Evolutionary conservation across 73 alveolate genomes (phyloP).

Genomic region (Blepharisma stoltei): DNA sequence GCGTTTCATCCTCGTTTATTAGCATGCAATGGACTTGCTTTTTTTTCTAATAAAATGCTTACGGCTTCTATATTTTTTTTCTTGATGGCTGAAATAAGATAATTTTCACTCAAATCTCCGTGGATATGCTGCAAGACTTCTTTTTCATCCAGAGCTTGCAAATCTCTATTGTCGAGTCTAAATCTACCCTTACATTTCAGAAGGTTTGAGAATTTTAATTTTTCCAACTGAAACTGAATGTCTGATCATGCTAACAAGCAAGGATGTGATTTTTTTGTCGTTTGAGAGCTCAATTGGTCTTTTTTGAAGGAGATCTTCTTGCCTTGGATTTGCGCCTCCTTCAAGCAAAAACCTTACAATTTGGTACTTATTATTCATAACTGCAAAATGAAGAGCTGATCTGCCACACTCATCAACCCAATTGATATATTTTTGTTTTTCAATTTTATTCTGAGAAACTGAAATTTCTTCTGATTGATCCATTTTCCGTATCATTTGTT

Average conservation of each 20-base stretch:
- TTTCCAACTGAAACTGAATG: not conserved
- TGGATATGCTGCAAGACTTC: not conserved
- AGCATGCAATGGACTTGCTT: not conserved
- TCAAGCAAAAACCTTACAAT: not conserved
- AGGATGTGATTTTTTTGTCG: not conserved
- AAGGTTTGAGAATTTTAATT: not conserved
- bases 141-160: not conserved
- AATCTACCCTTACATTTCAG: not conserved
- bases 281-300: not conserved
- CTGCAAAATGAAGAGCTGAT: slow-evolving; percentile 17
- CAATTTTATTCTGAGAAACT: not conserved
- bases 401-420: slow-evolving; percentile 15
- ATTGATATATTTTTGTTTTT: not conserved
- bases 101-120: not conserved
- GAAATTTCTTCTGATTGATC: not conserved
- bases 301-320: not conserved
- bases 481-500: not conserved
- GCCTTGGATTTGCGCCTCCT: not conserved
- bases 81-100: not conserved
- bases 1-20: not conserved
- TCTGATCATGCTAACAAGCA: not conserved
- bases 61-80: slow-evolving; percentile 12
- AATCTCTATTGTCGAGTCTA: not conserved
- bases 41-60: not conserved
- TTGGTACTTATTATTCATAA: not conserved